phyloP scores from a whole-genome alignment of 768 basidiomycete genomes.

The Pleurotus tuber-regium region DNA sequence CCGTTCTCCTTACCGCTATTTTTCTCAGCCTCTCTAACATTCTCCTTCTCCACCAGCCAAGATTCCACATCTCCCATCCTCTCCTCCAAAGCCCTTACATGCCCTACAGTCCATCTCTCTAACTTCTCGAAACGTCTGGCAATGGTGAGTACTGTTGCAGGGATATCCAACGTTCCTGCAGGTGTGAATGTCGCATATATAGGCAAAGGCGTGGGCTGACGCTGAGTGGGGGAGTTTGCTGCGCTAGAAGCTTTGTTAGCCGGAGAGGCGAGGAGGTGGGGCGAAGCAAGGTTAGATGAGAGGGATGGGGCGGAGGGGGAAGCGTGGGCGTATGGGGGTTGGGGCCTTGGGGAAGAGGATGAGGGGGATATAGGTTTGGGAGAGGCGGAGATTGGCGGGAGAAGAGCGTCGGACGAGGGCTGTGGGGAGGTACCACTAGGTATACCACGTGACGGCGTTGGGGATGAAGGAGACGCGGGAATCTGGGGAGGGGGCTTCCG shows the following conservation, averaged over 20 bases:
- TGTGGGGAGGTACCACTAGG: neutral
- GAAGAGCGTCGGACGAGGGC: neutral
- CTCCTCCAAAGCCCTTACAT: conserved; percentile 86
- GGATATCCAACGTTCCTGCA: conserved; percentile 72
- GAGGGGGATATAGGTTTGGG: conserved; percentile 62
- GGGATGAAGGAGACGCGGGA: conserved; percentile 59
- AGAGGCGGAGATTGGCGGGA: conserved; percentile 41
- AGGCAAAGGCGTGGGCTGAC: conserved; percentile 30
- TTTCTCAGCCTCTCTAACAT: conserved; percentile 47
- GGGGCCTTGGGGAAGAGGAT: conserved; percentile 46
- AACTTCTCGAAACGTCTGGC: conserved; percentile 85
- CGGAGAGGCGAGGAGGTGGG: conserved; percentile 18
- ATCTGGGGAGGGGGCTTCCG: conserved; percentile 47
- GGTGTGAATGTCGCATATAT: conserved; percentile 74
- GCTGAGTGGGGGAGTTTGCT: conserved; percentile 1
- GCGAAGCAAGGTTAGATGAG: conserved; percentile 55
- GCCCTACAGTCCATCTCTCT: conserved; percentile 87
- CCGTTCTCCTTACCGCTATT: conserved; percentile 15
- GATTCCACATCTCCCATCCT: conserved; percentile 90
- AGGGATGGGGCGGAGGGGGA: conserved; percentile 31
- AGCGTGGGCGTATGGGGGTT: no score
- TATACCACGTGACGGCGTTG: conserved; percentile 50
- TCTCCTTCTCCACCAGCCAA: conserved; percentile 86
- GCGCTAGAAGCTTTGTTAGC: neutral
- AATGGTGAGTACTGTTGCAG: conserved; percentile 69